Evolutionary conservation across 257 asterid species (phyloP).

Genomic region (Lycium barbarum): DNA sequence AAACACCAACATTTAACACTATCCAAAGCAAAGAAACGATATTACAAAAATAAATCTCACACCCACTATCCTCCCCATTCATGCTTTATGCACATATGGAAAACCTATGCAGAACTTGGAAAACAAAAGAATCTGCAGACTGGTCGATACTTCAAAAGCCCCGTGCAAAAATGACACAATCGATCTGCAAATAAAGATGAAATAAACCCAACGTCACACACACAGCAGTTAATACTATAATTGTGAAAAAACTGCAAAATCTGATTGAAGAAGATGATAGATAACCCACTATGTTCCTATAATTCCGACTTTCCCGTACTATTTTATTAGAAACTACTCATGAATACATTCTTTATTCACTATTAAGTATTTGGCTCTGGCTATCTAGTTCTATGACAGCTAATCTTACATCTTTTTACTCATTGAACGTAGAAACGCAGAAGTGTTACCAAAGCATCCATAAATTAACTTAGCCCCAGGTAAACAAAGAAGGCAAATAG

Average conservation of each 20-base stretch:
- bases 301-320: neutral
- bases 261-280: neutral
- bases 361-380: neutral
- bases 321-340: neutral
- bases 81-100: conserved; percentile 23
- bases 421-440: neutral
- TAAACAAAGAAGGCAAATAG: neutral
- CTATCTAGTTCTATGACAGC: neutral
- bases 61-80: neutral
- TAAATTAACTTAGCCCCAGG: neutral
- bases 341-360: neutral
- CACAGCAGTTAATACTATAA: neutral
- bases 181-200: conserved; percentile 1
- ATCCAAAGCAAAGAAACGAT: neutral
- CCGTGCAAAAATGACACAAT: neutral
- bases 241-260: neutral
- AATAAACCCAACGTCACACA: neutral
- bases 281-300: neutral
- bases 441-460: neutral
- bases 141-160: neutral
- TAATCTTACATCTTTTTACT: neutral
- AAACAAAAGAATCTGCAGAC: neutral
- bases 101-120: conserved; percentile 10
- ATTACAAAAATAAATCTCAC: neutral
- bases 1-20: neutral